A percentile compares a stretch with the other conserved stretches of the same genome.
phyloP scores from a whole-genome alignment of 2,329 filamentous ascomycete genomes.

The Penicillium aurantiogriseum region DNA sequence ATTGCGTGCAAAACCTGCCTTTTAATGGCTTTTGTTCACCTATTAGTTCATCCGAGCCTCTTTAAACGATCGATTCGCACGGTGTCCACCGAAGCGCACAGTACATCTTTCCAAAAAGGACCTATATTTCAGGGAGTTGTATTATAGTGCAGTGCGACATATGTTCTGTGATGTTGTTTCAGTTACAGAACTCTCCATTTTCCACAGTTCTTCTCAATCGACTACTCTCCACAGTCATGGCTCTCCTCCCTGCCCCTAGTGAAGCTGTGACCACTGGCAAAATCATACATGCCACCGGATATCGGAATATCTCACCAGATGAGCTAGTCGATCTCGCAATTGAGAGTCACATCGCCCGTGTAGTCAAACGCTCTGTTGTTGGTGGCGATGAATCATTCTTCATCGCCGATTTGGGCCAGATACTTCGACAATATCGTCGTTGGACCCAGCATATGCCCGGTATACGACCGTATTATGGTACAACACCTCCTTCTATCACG shows the following conservation, averaged over 20 bases:
- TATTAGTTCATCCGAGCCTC: background rate
- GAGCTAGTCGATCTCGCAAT: constrained; percentile 17
- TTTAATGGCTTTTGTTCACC: background rate
- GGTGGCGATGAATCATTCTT: constrained; percentile 23
- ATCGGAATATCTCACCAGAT: constrained; percentile 3
- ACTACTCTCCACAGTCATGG: constrained; percentile 8
- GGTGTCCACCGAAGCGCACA: background rate
- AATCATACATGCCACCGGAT: background rate
- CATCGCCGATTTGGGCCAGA: constrained; percentile 21
- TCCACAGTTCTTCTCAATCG: background rate
- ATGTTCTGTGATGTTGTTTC: constrained; percentile 3
- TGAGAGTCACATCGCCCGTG: constrained; percentile 6
- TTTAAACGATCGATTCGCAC: background rate
- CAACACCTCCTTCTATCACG: no score
- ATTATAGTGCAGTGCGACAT: background rate
- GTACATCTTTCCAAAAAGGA: background rate
- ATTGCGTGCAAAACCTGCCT: background rate
- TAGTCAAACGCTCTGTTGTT: constrained; percentile 2
- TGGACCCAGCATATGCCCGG: constrained; percentile 19
- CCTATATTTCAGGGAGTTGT: background rate
- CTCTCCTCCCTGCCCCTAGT: background rate
- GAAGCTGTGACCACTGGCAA: background rate
- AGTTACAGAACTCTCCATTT: constrained; percentile 2
- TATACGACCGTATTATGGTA: constrained; percentile 26
- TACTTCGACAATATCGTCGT: constrained; percentile 18